phyloP scores from a whole-genome alignment of 1,139 yeast species.

The Taiozyma onychis region DNA sequence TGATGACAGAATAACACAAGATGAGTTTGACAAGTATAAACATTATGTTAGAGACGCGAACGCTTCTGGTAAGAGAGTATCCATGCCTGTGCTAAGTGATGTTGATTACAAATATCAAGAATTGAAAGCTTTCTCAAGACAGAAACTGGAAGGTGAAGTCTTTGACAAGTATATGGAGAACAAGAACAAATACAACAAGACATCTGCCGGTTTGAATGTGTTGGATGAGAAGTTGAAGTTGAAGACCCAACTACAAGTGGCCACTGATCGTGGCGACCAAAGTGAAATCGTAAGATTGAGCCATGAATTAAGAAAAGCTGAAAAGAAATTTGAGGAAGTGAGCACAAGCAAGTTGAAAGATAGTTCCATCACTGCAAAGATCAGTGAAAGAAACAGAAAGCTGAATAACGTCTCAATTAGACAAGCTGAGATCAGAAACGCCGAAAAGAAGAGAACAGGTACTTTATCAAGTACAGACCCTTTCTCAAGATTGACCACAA shows the following conservation, averaged over 20 bases:
- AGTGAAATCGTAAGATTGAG: slow-evolving; percentile 41
- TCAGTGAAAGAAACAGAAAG: slow-evolving; percentile 62
- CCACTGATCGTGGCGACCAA: slow-evolving; percentile 58
- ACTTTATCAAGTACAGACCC: slow-evolving; percentile 63
- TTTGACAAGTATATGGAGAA: slow-evolving; percentile 75
- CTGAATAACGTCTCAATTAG: slow-evolving; percentile 73
- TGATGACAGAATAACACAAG: slow-evolving; percentile 61
- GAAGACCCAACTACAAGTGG: slow-evolving; percentile 71
- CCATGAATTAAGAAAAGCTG: slow-evolving; percentile 34
- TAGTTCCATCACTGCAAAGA: slow-evolving; percentile 32
- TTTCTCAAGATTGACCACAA: slow-evolving; percentile 82
- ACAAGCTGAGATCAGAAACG: slow-evolving; percentile 67
- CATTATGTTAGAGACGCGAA: slow-evolving; percentile 55
- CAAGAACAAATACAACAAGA: slow-evolving; percentile 55
- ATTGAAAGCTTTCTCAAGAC: slow-evolving; percentile 54
- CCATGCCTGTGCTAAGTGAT: slow-evolving; percentile 57
- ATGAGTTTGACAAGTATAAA: slow-evolving; percentile 70
- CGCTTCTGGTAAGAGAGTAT: slow-evolving; percentile 30
- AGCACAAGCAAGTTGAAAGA: slow-evolving; percentile 27
- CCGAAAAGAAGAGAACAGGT: slow-evolving; percentile 49
- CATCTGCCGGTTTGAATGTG: slow-evolving; percentile 66
- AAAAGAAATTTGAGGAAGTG: slow-evolving; percentile 42
- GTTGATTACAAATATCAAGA: slow-evolving; percentile 62
- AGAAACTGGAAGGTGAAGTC: slow-evolving; percentile 67
- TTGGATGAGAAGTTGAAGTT: slow-evolving; percentile 60